A percentile compares a stretch with the other conserved stretches of the same genome.
phyloP scores from a whole-genome alignment of 176 grass and related monocot species.

The Dactylis glomerata region DNA sequence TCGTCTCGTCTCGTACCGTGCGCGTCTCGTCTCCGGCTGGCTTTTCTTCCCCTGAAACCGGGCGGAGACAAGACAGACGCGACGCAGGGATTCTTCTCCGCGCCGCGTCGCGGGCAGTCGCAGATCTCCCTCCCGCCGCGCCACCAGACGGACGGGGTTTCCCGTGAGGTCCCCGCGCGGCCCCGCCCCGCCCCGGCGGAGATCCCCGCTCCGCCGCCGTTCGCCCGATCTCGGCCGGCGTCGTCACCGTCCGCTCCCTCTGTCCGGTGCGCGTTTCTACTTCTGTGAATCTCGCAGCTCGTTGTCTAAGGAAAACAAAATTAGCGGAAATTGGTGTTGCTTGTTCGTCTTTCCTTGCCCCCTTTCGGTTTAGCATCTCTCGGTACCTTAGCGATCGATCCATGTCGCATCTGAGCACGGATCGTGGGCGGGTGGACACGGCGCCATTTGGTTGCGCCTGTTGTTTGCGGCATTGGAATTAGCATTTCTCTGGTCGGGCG shows the following conservation, averaged over 20 bases:
- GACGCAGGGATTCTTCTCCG: not conserved
- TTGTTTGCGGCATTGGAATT: not conserved
- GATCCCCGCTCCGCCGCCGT: not conserved
- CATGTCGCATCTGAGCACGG: not conserved
- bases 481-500: not conserved
- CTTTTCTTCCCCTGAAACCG: not conserved
- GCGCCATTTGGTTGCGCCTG: not conserved
- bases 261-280: not conserved
- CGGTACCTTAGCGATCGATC: not conserved
- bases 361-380: not conserved
- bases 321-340: not conserved
- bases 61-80: not conserved
- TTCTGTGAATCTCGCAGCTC: not conserved
- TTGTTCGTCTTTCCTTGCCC: not conserved
- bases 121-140: constrained; percentile 8
- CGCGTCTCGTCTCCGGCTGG: not conserved
- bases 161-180: constrained; percentile 28
- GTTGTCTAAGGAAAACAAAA: not conserved
- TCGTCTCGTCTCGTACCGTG: not conserved
- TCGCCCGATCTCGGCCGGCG: constrained; percentile 24
- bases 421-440: not conserved
- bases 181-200: not conserved
- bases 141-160: not conserved
- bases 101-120: not conserved
- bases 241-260: not conserved